Evolutionary conservation across 179 eudicot genomes (phyloP), one percentile per base, ranked within the genome.

Genomic region (Nepenthes alata): DNA sequence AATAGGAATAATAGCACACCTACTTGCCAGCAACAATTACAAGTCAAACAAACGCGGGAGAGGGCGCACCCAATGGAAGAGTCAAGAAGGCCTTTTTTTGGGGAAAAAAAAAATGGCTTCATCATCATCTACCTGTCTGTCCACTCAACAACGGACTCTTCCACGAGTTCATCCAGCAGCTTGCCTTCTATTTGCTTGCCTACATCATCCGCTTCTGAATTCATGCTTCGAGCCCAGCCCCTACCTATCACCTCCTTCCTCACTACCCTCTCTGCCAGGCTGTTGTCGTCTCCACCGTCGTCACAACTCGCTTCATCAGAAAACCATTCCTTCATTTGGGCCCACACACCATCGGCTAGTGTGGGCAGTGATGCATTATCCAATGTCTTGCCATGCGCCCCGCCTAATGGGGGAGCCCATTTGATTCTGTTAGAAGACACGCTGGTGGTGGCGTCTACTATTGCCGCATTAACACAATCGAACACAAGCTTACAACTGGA

Each of bases 81-180:
- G 45, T 4, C 45, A 4, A 4, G 45, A 7, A 41, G 2, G 8
- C 45, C 1, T 4, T 41, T 41, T 4, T 4, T 41, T 41, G 45
- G 8, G 0, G 0, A 41, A 7, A 25, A 16, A 41, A 41, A 41
- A 41, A 7, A 25, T 25, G 25, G 25, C 25, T 25, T 25, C 25
- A 25, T 25, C 25, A 25, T 25, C 25, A 0, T 25, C 68, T 71
- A 60, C 78, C 77, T 35, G 80, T 7, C 5, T 4, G 45, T 79
- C 79, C 80, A 83, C 76, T 77, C 82, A 71, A 69, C 63, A 51
- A 88, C 73, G 66, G 79, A 71, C 49, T 85, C 94, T 50, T 81
- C 81, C 71, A 94, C 86, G 49, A 94, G 79, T 75, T 87, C 96
- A 54, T 87, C 84, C 65, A 94, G 72, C 77, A 94, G 69, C 65